phyloP scores from a whole-genome alignment of 768 basidiomycete species.

The Phylloporus sp. region DNA sequence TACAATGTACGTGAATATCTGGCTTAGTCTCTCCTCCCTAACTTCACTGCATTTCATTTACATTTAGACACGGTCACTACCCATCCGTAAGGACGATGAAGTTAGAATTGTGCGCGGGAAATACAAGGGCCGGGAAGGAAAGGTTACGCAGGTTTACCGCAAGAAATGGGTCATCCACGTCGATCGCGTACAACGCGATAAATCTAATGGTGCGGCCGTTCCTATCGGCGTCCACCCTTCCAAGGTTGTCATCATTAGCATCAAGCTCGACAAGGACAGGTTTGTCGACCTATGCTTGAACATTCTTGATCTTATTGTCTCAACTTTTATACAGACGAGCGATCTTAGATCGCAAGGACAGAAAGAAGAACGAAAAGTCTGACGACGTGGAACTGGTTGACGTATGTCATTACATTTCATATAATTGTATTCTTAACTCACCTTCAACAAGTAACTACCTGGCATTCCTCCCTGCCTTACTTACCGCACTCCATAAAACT shows the following conservation, averaged over 20 bases:
- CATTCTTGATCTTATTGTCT: background rate
- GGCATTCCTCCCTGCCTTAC: constrained; percentile 8
- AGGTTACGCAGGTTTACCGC: constrained; percentile 96
- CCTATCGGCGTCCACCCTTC: constrained; percentile 95
- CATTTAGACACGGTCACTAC: constrained; percentile 78
- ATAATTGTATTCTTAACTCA: constrained; percentile 11
- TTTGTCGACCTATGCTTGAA: constrained; percentile 26
- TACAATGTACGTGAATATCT: constrained; percentile 64
- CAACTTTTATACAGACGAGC: constrained; percentile 52
- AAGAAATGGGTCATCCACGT: constrained; percentile 99
- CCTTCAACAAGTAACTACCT: constrained; percentile 19
- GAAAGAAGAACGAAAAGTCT: constrained; percentile 55
- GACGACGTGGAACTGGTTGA: constrained; percentile 80
- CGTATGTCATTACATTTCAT: constrained; percentile 44
- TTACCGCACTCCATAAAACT: constrained; percentile 41
- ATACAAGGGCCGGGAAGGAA: constrained; percentile 98
- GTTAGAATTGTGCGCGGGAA: constrained; percentile 95
- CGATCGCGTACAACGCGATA: constrained; percentile 96
- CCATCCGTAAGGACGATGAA: constrained; percentile 98
- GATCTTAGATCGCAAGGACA: constrained; percentile 83
- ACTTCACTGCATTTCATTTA: background rate
- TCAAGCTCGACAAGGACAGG: constrained; percentile 94
- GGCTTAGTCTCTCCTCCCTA: background rate
- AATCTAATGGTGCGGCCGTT: constrained; percentile 91
- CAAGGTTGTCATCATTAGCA: constrained; percentile 90